Evolutionary conservation across 2,329 filamentous ascomycete genomes (phyloP), one percentile per base, ranked within the genome.

Genomic region (Capronia americana): DNA sequence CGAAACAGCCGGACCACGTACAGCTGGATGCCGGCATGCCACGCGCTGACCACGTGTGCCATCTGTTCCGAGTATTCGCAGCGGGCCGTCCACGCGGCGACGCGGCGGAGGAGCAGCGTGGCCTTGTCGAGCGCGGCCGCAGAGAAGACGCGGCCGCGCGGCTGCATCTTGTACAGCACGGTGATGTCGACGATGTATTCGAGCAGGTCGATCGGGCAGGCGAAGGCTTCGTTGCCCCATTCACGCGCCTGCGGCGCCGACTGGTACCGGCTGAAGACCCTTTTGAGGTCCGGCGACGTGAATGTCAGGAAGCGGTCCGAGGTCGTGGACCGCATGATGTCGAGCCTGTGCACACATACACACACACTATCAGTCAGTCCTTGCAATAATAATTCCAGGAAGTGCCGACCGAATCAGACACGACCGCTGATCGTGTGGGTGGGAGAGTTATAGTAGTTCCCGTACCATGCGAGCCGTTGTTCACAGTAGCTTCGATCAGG

Each of bases 111-210:
- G 46, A 61, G 24, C 32, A 53, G 58, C 46, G 11, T 2, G 2
- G 58, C 58, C 10, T 61, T 61, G 10, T 54, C 58, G 46, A 61
- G 12, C 6, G 58, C 17, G 46, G 11, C 41, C 44, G 41, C 3
- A 28, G 58, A 61, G 58, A 61, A 61, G 7, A 61, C 46, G n/a
- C 32, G 58, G 4, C 58, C 58, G 4, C 58, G 58, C 2, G 58
- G 58, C 46, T 61, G 58, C 24, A 61, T 34, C 28, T 61, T 61
- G 58, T 61, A 61, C 10, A 61, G 58, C n/a, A 61, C 44, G 23
- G 58, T 61, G 14, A 54, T n/a, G 51, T 63, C 54, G 26, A 63
- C 51, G 38, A 63, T 57, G 60, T 63, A 57, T 44, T 63, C 60
- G 50, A 63, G 60, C 17, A 56, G 51, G 32, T 63, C 60, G 60